phyloP scores from a whole-genome alignment of 1,284 basidiomycete species.

The Cutaneotrichosporon cutaneum region DNA sequence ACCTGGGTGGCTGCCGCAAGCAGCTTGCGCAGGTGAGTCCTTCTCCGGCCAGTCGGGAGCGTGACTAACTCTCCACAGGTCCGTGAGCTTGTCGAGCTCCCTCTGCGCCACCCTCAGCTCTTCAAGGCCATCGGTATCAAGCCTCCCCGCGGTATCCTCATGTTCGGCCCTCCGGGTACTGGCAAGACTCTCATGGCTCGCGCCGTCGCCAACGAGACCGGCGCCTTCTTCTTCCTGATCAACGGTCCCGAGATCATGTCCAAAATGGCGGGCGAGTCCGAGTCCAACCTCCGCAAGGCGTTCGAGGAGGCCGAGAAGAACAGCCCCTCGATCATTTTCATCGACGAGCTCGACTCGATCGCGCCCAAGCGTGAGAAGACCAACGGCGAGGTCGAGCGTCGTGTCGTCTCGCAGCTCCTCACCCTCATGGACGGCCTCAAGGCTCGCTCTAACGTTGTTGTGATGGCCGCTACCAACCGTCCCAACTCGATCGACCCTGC shows the following conservation, averaged over 20 bases:
- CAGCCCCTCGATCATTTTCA: slow-evolving; percentile 98
- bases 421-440: slow-evolving; percentile 99
- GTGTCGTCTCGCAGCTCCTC: slow-evolving; percentile 95
- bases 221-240: slow-evolving; percentile 99
- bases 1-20: slow-evolving; percentile 98
- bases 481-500: slow-evolving; percentile 99
- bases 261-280: slow-evolving; percentile 98
- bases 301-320: slow-evolving; percentile 99
- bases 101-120: slow-evolving; percentile 94
- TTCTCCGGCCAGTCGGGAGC: slow-evolving; percentile 59
- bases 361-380: slow-evolving; percentile 99
- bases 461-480: slow-evolving; percentile 96
- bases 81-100: slow-evolving; percentile 96
- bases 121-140: slow-evolving; percentile 99
- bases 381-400: slow-evolving; percentile 98
- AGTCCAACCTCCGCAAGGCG: slow-evolving; percentile 94
- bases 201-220: slow-evolving; percentile 98
- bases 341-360: slow-evolving; percentile 96
- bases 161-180: slow-evolving; percentile 95
- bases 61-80: slow-evolving; percentile 57
- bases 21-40: slow-evolving; percentile 97
- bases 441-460: slow-evolving; percentile 96
- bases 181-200: slow-evolving; percentile 99
- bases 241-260: slow-evolving; percentile 99
- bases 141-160: slow-evolving; percentile 94